Percentiles rank a stretch among this genome's conserved stretches.
These are phyloP conservation scores for Diutina siamensis DNA, from an alignment of 1,139 yeast genomes.

Conservation along the genomic window DNA sequence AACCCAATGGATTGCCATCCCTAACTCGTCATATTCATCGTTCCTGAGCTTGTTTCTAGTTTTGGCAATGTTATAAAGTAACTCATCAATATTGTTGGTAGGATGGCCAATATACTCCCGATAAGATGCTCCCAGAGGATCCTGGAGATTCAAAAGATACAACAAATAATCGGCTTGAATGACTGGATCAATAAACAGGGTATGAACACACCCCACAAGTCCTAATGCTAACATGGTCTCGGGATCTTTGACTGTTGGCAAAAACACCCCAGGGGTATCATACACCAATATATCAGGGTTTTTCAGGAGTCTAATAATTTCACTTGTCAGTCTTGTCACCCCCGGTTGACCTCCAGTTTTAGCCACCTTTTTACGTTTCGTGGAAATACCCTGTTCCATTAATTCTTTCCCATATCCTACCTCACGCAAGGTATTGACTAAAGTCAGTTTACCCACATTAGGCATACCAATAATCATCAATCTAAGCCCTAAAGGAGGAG, in stretches of 20 bases:
- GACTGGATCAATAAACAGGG: constrained; percentile 65
- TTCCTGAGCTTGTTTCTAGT: constrained; percentile 21
- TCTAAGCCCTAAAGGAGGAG: constrained; percentile 76
- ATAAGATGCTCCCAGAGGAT: constrained; percentile 34
- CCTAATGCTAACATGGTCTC: constrained; percentile 70
- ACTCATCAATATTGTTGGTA: constrained; percentile 60
- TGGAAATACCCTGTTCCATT: constrained; percentile 20
- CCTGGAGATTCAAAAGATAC: constrained; percentile 59
- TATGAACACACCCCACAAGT: constrained; percentile 68
- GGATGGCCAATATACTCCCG: constrained; percentile 44
- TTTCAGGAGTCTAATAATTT: constrained; percentile 50
- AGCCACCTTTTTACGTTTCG: constrained; percentile 54
- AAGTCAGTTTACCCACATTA: constrained; percentile 92
- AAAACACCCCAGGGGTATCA: constrained; percentile 89
- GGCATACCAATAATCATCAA: constrained; percentile 89
- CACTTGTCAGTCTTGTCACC: constrained; percentile 73
- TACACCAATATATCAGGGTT: constrained; percentile 62
- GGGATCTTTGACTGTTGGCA: constrained; percentile 58
- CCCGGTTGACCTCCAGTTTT: constrained; percentile 86
- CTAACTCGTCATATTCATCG: constrained; percentile 38
- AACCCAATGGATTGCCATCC: constrained; percentile 61
- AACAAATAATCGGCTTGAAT: constrained; percentile 80
- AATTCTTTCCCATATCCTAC: constrained; percentile 30
- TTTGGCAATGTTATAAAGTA: constrained; percentile 45
- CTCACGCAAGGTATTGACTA: constrained; percentile 63